Base-by-base conservation (phyloP, 2,329 filamentous ascomycete species). In the Alternaria triticimaculans region DNA sequence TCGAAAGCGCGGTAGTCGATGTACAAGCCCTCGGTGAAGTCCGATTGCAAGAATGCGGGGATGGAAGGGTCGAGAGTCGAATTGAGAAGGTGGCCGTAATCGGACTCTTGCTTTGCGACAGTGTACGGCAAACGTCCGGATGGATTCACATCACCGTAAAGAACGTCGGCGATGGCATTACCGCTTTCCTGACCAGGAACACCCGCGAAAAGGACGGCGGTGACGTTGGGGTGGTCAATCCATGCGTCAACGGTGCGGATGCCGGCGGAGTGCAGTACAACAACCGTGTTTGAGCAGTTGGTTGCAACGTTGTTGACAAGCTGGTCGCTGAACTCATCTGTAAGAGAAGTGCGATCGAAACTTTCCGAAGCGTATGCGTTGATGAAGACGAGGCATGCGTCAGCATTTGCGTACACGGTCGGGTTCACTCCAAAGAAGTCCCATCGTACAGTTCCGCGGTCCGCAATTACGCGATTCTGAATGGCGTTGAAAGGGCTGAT, bases 1-100 rank as follows among this genome's bases (percentile, higher is more conserved):
- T 96, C 92, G 54, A 96, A 92, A 72, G 88, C 84, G 48, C 90
- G 87, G 81, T 93, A 93, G 79, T 96, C 93, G 75, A 96, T 93
- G 78, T 93, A 92, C 57, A 90, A 82, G 6, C 92, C 92, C 77
- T 96, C 92, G 2, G 83, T 82, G 76, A 93, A 96, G 71, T 92
- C 85, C 18, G 88, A 81, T 72, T 96, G 92, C n/a, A 92, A 90
- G 9, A 89, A 87, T 20, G 90, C 86, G 70, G 87, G 78, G 78
- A 89, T 88, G 8, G 73, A 71, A 7, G 58, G 49, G 14, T 72
- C 65, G 11, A 79, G 69, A 14, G 75, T 75, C 2, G 69, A 70
- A 50, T 89, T 77, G 9, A 93, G 76, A 45, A 90, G 84, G 5
- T 85, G 84, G 56, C 89, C 90, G 71, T 94, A 96, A 70, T 90